Conservation (phyloP, 305 asterid species). For the Solanum chacoense region DNA sequence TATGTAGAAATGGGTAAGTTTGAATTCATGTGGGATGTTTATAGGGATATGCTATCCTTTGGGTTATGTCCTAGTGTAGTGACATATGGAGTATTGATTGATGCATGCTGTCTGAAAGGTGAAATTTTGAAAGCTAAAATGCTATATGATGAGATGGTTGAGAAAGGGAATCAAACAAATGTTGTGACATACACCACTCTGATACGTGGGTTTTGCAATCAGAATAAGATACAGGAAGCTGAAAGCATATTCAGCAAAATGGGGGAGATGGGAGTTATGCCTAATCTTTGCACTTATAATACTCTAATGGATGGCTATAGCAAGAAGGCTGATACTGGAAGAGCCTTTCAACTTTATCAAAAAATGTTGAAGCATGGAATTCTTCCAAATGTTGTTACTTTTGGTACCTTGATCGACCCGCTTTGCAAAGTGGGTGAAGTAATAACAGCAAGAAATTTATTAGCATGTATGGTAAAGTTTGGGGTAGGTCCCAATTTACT, state of each 20-base stretch:
- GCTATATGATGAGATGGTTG: conserved; percentile 54
- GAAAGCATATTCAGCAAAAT: conserved; percentile 31
- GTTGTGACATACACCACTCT: conserved; percentile 58
- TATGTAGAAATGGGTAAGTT: conserved; percentile 31
- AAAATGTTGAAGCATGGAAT: conserved; percentile 41
- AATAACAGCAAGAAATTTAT: conserved; percentile 37
- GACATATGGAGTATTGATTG: conserved; percentile 65
- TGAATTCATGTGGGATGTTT: conserved; percentile 54
- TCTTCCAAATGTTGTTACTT: conserved; percentile 52
- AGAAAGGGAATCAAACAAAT: conserved; percentile 42
- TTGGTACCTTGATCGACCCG: conserved; percentile 36
- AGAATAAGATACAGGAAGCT: conserved; percentile 41
- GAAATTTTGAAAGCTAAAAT: conserved; percentile 28
- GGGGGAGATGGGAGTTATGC: conserved; percentile 33
- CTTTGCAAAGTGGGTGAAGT: conserved; percentile 39
- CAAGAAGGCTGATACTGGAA: conserved; percentile 29
- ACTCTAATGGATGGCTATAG: conserved; percentile 56
- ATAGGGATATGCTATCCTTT: conserved; percentile 31
- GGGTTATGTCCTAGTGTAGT: conserved; percentile 46
- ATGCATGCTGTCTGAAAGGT: conserved; percentile 50
- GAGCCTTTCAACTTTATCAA: conserved; percentile 36
- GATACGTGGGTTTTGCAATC: conserved; percentile 37
- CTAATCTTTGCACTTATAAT: conserved; percentile 53
- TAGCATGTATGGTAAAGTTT: conserved; percentile 56
- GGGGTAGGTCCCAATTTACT: conserved; percentile 48